These are phyloP conservation scores for Colletotrichum spaethianum DNA, from an alignment of 2,329 filamentous ascomycete genomes.

Conservation along the genomic window DNA sequence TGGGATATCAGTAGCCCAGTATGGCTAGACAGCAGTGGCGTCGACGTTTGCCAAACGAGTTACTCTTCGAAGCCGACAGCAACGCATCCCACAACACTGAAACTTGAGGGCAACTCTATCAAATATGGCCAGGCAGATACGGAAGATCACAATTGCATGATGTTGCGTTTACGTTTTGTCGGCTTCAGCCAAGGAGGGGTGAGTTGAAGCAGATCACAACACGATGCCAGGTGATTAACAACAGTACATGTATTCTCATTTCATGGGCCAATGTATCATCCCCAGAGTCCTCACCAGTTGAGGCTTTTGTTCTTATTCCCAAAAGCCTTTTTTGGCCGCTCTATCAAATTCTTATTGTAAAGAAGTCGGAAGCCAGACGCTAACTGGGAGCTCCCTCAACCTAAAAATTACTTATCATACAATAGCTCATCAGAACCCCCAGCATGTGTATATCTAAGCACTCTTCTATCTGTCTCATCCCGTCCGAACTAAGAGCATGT, in stretches of 20 bases:
- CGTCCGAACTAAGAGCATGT: too few relatives aligned
- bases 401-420: too few relatives aligned
- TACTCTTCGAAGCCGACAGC: neutral
- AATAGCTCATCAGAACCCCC: neutral
- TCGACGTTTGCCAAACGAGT: neutral
- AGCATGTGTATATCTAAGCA: neutral
- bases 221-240: too few relatives aligned
- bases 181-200: neutral
- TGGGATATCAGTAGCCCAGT: neutral
- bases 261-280: too few relatives aligned
- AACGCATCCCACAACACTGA: neutral
- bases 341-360: too few relatives aligned
- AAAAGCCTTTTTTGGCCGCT: too few relatives aligned
- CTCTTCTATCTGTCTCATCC: accelerated
- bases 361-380: too few relatives aligned
- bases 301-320: too few relatives aligned
- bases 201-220: too few relatives aligned
- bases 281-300: too few relatives aligned
- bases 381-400: neutral
- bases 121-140: neutral
- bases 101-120: too few relatives aligned
- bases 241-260: neutral
- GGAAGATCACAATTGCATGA: neutral
- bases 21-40: neutral
- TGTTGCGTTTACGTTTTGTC: neutral